A percentile compares a stretch with the other conserved stretches of the same genome.
These are phyloP conservation scores for Tillandsia fasciculata DNA, from an alignment of 176 grass and related monocot species.

Conservation along the genomic window DNA sequence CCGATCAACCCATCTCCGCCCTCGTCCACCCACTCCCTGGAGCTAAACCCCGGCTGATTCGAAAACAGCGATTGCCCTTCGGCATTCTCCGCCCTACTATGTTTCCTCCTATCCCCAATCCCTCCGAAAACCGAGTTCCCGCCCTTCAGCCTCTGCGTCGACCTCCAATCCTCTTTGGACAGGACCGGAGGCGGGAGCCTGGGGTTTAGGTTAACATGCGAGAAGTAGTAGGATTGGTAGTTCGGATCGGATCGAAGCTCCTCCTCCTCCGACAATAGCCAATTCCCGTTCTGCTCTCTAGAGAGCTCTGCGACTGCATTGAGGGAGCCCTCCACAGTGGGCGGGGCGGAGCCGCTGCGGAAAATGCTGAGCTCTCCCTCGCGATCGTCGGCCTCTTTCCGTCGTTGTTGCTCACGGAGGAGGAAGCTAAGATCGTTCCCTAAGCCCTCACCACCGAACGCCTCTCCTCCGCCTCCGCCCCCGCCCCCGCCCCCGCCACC, in stretches of 20 bases:
- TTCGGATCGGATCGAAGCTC: slow-evolving; percentile 64
- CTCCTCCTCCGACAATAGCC: slow-evolving; percentile 57
- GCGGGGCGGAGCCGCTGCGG: slow-evolving; percentile 80
- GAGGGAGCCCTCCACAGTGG: slow-evolving; percentile 79
- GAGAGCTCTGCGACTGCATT: slow-evolving; percentile 52
- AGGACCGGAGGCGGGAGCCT: slow-evolving; percentile 72
- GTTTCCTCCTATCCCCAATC: slow-evolving; percentile 67
- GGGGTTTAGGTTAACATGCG: slow-evolving; percentile 86
- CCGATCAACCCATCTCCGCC: slow-evolving; percentile 62
- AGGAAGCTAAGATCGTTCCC: slow-evolving; percentile 52
- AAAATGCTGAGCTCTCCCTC: slow-evolving; percentile 59
- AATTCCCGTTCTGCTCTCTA: slow-evolving; percentile 28
- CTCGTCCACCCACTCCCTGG: slow-evolving; percentile 49
- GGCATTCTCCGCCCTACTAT: slow-evolving; percentile 20
- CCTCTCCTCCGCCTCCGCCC: slow-evolving; percentile 3
- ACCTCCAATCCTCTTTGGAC: slow-evolving; percentile 91
- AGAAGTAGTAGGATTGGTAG: slow-evolving; percentile 83
- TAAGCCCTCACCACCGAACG: slow-evolving; percentile 35
- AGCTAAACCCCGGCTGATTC: slow-evolving; percentile 34
- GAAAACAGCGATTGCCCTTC: slow-evolving; percentile 32
- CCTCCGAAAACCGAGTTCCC: slow-evolving; percentile 43
- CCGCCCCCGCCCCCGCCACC: neutral
- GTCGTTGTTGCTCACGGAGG: slow-evolving; percentile 32
- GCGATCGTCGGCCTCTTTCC: slow-evolving; percentile 40
- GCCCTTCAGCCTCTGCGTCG: slow-evolving; percentile 66